Percentiles rank a stretch among this genome's conserved stretches.
Conservation (phyloP, 192 early-diverging fungal genomes). For the Backusella tuberculispora region DNA sequence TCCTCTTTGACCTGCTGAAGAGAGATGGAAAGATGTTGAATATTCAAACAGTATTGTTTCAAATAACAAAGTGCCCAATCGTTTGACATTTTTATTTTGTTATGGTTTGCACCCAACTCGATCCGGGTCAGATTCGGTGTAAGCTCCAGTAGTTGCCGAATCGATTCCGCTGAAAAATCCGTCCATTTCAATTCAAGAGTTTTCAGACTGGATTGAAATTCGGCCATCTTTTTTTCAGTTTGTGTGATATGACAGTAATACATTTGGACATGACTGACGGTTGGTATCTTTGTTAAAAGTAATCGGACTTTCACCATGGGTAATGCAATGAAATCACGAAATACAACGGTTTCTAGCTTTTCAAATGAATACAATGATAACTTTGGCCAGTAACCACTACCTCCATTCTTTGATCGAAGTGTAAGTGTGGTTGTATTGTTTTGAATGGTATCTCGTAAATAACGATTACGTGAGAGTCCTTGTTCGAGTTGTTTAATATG, state of each 20-base stretch:
- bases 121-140: slow-evolving; percentile 14
- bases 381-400: slow-evolving; percentile 8
- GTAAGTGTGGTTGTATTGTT: slow-evolving; percentile 9
- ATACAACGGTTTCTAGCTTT: neutral
- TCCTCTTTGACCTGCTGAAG: slow-evolving; percentile 21
- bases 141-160: neutral
- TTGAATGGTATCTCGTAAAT: slow-evolving; percentile 9
- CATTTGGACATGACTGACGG: neutral
- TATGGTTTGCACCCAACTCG: slow-evolving; percentile 26
- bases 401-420: neutral
- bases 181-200: slow-evolving; percentile 18
- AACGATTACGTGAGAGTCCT: slow-evolving; percentile 1
- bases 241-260: neutral
- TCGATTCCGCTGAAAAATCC: slow-evolving; percentile 12
- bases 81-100: neutral
- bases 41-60: neutral
- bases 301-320: neutral
- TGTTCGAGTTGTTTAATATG: slow-evolving; percentile 16
- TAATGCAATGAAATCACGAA: slow-evolving; percentile 10
- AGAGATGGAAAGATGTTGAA: slow-evolving; percentile 18
- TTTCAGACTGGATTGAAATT: neutral
- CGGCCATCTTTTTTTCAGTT: neutral
- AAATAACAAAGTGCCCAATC: slow-evolving; percentile 11
- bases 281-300: slow-evolving; percentile 1
- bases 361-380: neutral